These are phyloP conservation scores for Eucalyptus polyanthemos DNA, from an alignment of 345 rosid species.

Conservation along the genomic window DNA sequence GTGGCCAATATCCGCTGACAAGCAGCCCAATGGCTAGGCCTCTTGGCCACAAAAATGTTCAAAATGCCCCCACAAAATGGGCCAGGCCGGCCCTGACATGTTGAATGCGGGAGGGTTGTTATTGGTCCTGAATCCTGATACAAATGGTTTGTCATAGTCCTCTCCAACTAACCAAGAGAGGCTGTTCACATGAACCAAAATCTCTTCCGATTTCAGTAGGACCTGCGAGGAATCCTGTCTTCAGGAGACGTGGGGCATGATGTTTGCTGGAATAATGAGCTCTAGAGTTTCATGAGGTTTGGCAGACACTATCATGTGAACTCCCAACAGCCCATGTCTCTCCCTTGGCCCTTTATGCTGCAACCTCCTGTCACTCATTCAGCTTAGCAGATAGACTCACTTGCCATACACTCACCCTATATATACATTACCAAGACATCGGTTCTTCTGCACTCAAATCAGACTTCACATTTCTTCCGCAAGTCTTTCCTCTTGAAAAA, in stretches of 20 bases:
- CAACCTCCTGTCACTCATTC: neutral
- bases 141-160: neutral
- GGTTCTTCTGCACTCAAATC: neutral
- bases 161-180: neutral
- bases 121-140: neutral
- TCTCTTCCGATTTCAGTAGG: neutral
- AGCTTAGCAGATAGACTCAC: neutral
- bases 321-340: neutral
- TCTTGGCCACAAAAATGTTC: neutral
- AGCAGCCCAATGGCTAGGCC: neutral
- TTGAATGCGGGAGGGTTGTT: neutral
- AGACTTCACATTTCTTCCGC: neutral
- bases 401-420: neutral
- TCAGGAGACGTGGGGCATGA: neutral
- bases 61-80: neutral
- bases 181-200: neutral
- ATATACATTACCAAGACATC: neutral
- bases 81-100: neutral
- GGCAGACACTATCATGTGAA: neutral
- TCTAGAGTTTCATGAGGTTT: neutral
- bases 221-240: neutral
- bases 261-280: neutral
- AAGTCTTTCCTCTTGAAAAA: neutral
- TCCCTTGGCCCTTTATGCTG: neutral
- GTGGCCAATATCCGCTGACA: neutral